Evolutionary conservation across 495 filamentous ascomycete genomes (phyloP).

Genomic region (Penicillium diatomitis): DNA sequence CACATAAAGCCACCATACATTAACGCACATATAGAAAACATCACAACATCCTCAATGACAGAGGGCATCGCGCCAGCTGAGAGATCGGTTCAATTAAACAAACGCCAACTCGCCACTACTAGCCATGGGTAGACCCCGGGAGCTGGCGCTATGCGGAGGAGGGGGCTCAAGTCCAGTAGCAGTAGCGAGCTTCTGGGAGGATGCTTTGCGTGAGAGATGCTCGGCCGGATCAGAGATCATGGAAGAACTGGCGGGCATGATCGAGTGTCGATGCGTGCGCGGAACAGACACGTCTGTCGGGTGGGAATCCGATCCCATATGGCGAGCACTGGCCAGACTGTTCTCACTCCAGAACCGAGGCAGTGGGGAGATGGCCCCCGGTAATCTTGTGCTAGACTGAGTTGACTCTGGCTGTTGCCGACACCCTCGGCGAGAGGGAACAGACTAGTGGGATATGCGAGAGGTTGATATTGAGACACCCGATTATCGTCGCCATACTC

Average conservation of each 20-base stretch:
- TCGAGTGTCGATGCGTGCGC: constrained; percentile 2
- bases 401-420: constrained; percentile 24
- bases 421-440: constrained; percentile 19
- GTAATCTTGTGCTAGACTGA: constrained; percentile 35
- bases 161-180: constrained; percentile 10
- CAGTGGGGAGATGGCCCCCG: constrained; percentile 33
- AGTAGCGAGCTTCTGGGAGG: constrained; percentile 6
- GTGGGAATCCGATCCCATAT: constrained; percentile 16
- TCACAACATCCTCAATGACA: no score
- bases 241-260: constrained; percentile 16
- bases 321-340: constrained; percentile 23
- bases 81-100: constrained; percentile 11
- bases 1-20: not conserved
- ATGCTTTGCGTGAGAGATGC: constrained; percentile 16
- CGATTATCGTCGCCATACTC: constrained; percentile 32
- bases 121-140: constrained; percentile 16
- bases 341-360: constrained; percentile 36
- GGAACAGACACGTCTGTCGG: not conserved
- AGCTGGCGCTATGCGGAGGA: constrained; percentile 7
- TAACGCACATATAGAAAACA: not conserved
- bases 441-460: constrained; percentile 14
- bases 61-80: no score
- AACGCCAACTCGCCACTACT: constrained; percentile 27
- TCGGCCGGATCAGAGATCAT: constrained; percentile 21
- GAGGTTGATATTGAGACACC: constrained; percentile 18